Conservation (phyloP, 78 protist species). For the Dictyostelium capitatum region DNA sequence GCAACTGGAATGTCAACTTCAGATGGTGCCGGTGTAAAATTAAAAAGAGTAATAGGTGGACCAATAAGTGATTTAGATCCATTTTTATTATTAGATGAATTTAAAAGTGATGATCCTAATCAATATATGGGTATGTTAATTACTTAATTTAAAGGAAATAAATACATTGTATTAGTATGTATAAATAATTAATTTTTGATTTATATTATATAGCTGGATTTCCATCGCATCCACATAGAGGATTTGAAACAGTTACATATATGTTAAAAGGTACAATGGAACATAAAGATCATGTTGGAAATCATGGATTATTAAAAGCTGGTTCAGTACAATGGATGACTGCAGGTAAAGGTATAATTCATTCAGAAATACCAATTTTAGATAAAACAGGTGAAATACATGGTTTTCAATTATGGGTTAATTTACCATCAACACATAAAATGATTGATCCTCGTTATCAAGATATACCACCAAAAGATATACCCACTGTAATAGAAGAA, state of each 20-base stretch:
- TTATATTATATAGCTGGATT: slow-evolving; percentile 88
- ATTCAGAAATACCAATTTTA: slow-evolving; percentile 77
- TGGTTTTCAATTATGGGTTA: slow-evolving; percentile 91
- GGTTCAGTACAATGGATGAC: slow-evolving; percentile 91
- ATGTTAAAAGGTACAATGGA: slow-evolving; percentile 80
- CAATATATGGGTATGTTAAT: neutral
- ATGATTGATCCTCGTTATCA: slow-evolving; percentile 92
- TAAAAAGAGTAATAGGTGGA: slow-evolving; percentile 61
- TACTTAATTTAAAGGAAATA: neutral
- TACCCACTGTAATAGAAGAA: slow-evolving; percentile 32
- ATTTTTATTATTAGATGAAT: slow-evolving; percentile 82
- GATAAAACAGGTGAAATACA: slow-evolving; percentile 13
- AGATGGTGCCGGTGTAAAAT: slow-evolving; percentile 52
- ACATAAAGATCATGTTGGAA: slow-evolving; percentile 85
- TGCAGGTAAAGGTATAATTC: slow-evolving; percentile 91
- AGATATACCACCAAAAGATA: slow-evolving; percentile 30
- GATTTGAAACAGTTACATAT: slow-evolving; percentile 92
- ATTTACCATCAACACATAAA: slow-evolving; percentile 84
- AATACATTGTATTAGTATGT: neutral
- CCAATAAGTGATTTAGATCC: slow-evolving; percentile 66
- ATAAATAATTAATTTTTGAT: too few species aligned
- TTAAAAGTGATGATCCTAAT: slow-evolving; percentile 28
- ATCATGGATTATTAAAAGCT: slow-evolving; percentile 72
- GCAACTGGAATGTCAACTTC: neutral
- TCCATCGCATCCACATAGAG: slow-evolving; percentile 92